phyloP scores from a whole-genome alignment of 176 grass and related monocot species.

The Lolium rigidum region DNA sequence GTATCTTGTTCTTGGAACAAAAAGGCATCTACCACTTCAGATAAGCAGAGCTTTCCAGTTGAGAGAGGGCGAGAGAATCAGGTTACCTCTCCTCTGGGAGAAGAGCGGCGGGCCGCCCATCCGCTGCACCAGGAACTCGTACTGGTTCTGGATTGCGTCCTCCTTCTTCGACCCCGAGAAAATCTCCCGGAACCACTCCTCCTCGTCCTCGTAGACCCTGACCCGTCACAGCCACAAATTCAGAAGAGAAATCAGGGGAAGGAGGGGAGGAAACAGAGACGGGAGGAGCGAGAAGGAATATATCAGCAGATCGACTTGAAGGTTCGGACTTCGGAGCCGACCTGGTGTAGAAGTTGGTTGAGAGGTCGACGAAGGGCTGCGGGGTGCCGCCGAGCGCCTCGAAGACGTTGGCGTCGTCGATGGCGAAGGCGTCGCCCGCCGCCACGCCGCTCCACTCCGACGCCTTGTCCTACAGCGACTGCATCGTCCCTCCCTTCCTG shows the following conservation, averaged over 20 bases:
- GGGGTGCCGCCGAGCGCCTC: constrained; percentile 74
- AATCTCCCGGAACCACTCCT: constrained; percentile 92
- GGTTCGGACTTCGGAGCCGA: constrained; percentile 8
- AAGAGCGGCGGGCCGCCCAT: constrained; percentile 90
- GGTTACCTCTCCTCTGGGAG: constrained; percentile 81
- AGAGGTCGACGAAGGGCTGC: constrained; percentile 91
- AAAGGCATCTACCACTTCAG: neutral
- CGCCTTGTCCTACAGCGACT: constrained; percentile 91
- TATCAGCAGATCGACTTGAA: neutral
- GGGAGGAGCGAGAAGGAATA: neutral
- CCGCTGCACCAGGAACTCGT: no score
- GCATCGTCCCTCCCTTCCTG: constrained; percentile 41
- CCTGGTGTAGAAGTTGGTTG: constrained; percentile 98
- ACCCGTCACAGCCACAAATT: neutral
- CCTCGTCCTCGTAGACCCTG: constrained; percentile 88
- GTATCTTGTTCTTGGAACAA: neutral
- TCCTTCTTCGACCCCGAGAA: constrained; percentile 90
- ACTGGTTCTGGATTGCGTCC: constrained; percentile 94
- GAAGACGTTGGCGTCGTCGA: constrained; percentile 87
- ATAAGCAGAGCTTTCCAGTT: neutral
- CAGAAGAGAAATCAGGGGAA: neutral
- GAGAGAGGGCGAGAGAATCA: neutral
- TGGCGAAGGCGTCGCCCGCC: constrained; percentile 73
- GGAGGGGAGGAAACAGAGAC: neutral
- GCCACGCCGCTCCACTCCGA: constrained; percentile 94